Evolutionary conservation across 352 stramenopile genomes (phyloP), one percentile per base, ranked within the genome.

Genomic region (Globisporangium rhizosaccharum): DNA sequence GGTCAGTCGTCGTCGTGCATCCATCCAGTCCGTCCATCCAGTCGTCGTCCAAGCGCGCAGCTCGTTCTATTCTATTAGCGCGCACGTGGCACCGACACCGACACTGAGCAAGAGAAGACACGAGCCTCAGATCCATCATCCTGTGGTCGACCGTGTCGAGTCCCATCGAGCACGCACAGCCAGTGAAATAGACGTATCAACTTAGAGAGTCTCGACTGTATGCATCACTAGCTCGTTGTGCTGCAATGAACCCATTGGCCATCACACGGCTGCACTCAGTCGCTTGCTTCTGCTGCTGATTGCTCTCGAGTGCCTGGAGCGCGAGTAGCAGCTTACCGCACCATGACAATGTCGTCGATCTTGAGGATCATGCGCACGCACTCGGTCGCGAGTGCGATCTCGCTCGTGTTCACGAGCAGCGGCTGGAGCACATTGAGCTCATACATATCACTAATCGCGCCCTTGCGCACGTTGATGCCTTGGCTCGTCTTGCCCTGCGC

Each of bases 301-400:
- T 39, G 28, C 28, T 33, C 28, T 33, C 28, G 28, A 33, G 28
- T 33, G 28, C 28, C 28, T 33, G 6, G 3, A 6, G 6, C 28
- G 28, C 28, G 28, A 11, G 9, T 36, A 0, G 4, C 26, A 3
- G 63, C 74, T 91, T 95, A 95, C 76, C 85, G 73, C 53, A 98
- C 95, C 71, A 98, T 97, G 56, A 99, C 96, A 56, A 99, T 96
- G 86, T 99, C 97, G 71, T 99, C 97, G 73, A 99, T 98, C 94
- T 99, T 99, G 79, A 99, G 92, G 71, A 99, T 99, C 97, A 99
- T 99, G 70, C 91, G 89, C 53, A 99, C 96, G 67, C 96, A 99
- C 78, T 99, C 97, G 44, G 97, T 98, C 14, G 97, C 97, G 54
- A 99, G 85, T 60, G 92, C 76, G 67, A 99, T 97, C 59, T 98